phyloP scores from a whole-genome alignment of 2,329 filamentous ascomycete genomes.

The Hypoxylon sp. region DNA sequence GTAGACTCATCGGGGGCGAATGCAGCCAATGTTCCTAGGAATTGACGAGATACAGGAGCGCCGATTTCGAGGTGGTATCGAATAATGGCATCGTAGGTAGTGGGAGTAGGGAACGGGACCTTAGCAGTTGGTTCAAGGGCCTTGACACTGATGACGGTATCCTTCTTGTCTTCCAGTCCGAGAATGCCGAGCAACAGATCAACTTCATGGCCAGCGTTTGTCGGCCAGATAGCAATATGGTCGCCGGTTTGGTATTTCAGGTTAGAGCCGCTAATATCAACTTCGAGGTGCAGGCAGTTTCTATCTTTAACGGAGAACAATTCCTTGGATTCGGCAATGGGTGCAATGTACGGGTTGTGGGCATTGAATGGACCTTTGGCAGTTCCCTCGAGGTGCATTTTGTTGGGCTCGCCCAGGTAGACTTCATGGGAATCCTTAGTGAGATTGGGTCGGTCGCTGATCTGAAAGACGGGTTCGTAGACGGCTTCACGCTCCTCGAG shows the following conservation, averaged over 20 bases:
- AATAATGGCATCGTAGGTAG: constrained; percentile 91
- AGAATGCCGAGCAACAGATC: constrained; percentile 86
- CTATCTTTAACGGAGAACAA: constrained; percentile 88
- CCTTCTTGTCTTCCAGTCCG: constrained; percentile 77
- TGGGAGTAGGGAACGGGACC: constrained; percentile 96
- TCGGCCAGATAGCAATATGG: constrained; percentile 97
- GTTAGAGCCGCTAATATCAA: constrained; percentile 89
- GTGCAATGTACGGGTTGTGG: constrained; percentile 96
- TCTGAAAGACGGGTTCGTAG: constrained; percentile 90
- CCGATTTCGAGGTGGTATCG: constrained; percentile 98
- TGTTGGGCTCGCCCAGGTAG: constrained; percentile 95
- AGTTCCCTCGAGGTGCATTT: constrained; percentile 87
- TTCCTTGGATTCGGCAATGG: constrained; percentile 89
- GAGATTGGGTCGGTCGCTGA: constrained; percentile 78
- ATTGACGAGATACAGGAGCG: constrained; percentile 94
- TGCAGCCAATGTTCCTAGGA: constrained; percentile 83
- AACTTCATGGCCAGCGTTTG: constrained; percentile 90
- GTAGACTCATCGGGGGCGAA: constrained; percentile 86
- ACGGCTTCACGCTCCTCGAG: constrained; percentile 95
- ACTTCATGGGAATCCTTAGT: constrained; percentile 80
- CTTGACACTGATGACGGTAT: constrained; percentile 87
- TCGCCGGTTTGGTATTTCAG: constrained; percentile 95
- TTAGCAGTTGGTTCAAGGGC: constrained; percentile 94
- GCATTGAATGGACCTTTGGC: constrained; percentile 92
- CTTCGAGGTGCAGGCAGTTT: constrained; percentile 96